Evolutionary conservation across 2,329 filamentous ascomycete species (phyloP), one percentile per base, ranked within the genome.

Genomic region (Periglandula ipomoeae): DNA sequence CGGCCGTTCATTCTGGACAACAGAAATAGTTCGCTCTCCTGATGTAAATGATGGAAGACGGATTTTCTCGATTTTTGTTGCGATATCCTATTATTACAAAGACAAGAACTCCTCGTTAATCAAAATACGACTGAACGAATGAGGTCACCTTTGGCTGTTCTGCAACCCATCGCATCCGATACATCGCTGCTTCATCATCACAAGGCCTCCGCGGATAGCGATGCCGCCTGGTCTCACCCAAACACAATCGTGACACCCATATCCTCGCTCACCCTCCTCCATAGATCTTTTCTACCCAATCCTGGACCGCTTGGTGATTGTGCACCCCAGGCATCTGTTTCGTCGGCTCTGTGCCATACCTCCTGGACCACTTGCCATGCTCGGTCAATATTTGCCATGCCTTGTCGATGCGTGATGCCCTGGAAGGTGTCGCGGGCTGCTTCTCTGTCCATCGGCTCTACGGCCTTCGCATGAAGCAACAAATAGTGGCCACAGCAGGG

Each of bases 401-500:
- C 79, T 59, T 84, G 81, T 17, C 79, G 65, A 47, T 66, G 70
- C 50, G 76, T 73, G 8, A 81, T 69, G 5, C 73, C 74, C 4
- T 63, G 59, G 56, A 84, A 83, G 0, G 76, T 68, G 48, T 67
- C 65, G 23, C 68, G 61, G 4, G 79, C 77, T 17, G 78, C 62
- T 5, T 66, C 67, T 15, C 79, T 66, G 58, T 84, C 79, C 8
- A 65, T 66, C 1, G 61, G 55, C 15, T 60, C 67, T 8, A 69
- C 64, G 0, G 79, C 80, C n/a, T 59, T 84, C 81, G 57, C 79
- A 82, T 1, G 78, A 73, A 2, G 79, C 76, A 9, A 81, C 78
- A 55, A 84, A 84, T 2, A 84, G 65, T 1, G 81, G 81, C 78
- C 80, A 84, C 2, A 84, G 68, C 32, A 84, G 65, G 2, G 81